phyloP scores from a whole-genome alignment of 1,284 basidiomycete genomes.

The Bondarzewia mesenterica region DNA sequence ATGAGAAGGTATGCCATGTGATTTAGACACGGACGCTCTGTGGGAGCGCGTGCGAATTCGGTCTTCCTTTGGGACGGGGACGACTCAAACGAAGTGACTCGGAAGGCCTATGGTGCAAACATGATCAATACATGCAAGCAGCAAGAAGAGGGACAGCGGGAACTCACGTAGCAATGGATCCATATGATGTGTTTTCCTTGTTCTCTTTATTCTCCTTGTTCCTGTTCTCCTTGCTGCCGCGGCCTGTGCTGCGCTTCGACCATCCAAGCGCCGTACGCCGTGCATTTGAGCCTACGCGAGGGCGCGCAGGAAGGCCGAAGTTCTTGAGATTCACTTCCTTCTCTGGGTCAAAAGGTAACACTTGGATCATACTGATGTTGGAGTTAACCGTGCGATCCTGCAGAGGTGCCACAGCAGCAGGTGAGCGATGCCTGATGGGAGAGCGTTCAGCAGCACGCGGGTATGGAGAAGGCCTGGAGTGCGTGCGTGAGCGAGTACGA shows the following conservation, averaged over 20 bases:
- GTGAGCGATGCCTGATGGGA: constrained; percentile 12
- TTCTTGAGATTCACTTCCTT: constrained; percentile 14
- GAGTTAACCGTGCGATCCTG: constrained; percentile 28
- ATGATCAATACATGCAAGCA: not conserved
- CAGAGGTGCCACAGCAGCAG: constrained; percentile 13
- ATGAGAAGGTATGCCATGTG: not conserved
- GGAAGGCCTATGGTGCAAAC: constrained; percentile 35
- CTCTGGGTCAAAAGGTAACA: constrained; percentile 21
- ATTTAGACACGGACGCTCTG: not conserved
- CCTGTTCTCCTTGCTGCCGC: constrained; percentile 21
- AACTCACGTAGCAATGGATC: constrained; percentile 48
- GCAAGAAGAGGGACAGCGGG: not conserved
- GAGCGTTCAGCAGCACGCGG: constrained; percentile 38
- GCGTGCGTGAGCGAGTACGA: constrained; percentile 52
- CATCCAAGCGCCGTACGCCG: constrained; percentile 52
- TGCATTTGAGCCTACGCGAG: constrained; percentile 44
- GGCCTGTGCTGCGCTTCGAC: constrained; percentile 47
- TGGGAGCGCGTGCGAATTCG: constrained; percentile 10
- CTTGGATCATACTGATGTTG: constrained; percentile 24
- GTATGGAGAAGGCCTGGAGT: constrained; percentile 66
- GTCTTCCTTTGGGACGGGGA: constrained; percentile 52
- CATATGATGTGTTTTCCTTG: constrained; percentile 38
- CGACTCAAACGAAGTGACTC: constrained; percentile 58
- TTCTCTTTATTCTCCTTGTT: constrained; percentile 20
- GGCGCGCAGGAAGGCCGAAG: constrained; percentile 34